A percentile compares a stretch with the other conserved stretches of the same genome.
phyloP scores from a whole-genome alignment of 257 asterid species.

The Apocynum venetum region DNA sequence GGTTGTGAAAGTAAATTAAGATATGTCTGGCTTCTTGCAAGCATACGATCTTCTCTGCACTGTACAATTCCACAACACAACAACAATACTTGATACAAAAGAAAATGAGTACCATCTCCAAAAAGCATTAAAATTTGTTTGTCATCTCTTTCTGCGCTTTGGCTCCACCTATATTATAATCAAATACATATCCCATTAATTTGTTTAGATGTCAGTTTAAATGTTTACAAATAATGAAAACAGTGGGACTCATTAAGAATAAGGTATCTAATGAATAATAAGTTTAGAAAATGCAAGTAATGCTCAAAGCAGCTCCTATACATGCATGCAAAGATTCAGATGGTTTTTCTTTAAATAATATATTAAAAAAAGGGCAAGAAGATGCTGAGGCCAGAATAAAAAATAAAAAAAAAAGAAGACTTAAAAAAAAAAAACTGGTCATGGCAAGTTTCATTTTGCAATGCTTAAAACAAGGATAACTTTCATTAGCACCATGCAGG shows the following conservation, averaged over 20 bases:
- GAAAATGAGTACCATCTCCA: not conserved
- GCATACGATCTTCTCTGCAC: conserved; percentile 7
- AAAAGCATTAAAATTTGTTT: not conserved
- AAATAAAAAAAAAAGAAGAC: not conserved
- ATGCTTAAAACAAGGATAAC: not conserved
- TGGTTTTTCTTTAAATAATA: too few relatives aligned
- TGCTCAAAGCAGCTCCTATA: not conserved
- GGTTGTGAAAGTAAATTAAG: not conserved
- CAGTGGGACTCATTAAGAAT: not conserved
- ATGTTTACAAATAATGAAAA: not conserved
- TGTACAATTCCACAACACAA: conserved; percentile 16
- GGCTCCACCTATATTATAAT: conserved; percentile 2
- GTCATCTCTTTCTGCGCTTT: conserved; percentile 15
- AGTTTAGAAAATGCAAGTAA: not conserved
- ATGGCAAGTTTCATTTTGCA: not conserved
- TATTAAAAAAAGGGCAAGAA: too few relatives aligned
- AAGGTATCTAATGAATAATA: not conserved
- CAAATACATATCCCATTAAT: not conserved
- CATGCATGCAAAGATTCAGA: too few relatives aligned
- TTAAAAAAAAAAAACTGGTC: too few relatives aligned
- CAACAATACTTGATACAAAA: not conserved
- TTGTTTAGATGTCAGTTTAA: not conserved
- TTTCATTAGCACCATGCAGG: not conserved
- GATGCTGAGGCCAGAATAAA: too few relatives aligned
- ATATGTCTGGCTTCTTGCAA: not conserved